These are phyloP conservation scores for Sphagnum magellanicum DNA, from an alignment of 228 moss, liverwort and hornwort genomes.

Conservation along the genomic window DNA sequence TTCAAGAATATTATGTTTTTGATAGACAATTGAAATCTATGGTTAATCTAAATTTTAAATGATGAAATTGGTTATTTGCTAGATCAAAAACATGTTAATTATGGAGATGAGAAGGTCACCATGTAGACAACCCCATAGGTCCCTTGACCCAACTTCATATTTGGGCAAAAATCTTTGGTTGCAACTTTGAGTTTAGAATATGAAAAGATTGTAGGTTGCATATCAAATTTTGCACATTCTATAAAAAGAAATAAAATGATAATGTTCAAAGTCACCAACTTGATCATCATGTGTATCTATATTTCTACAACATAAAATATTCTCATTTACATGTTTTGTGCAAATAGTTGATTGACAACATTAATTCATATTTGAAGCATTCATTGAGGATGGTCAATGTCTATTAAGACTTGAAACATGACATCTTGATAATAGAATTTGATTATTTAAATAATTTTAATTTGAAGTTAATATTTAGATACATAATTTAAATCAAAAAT, in stretches of 20 bases:
- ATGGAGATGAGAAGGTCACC: conserved; percentile 18
- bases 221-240: conserved; percentile 65
- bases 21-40: too few species aligned
- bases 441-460: conserved; percentile 9
- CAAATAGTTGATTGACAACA: too few species aligned
- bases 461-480: not conserved
- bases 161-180: conserved; percentile 45
- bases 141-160: conserved; percentile 57
- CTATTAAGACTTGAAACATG: not conserved
- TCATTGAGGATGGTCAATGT: not conserved
- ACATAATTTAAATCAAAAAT: not conserved
- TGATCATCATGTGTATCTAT: too few species aligned
- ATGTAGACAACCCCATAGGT: conserved; percentile 66
- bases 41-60: not conserved
- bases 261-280: not conserved
- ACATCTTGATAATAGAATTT: not conserved
- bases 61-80: not conserved
- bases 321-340: too few species aligned
- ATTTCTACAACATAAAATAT: too few species aligned
- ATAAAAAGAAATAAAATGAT: conserved; percentile 4
- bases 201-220: conserved; percentile 58
- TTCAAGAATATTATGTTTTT: too few species aligned
- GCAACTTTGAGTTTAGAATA: conserved; percentile 41
- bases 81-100: not conserved
- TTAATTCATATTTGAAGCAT: not conserved